Conservation (phyloP, 1,284 basidiomycete species). For the Ustilago lituana region DNA sequence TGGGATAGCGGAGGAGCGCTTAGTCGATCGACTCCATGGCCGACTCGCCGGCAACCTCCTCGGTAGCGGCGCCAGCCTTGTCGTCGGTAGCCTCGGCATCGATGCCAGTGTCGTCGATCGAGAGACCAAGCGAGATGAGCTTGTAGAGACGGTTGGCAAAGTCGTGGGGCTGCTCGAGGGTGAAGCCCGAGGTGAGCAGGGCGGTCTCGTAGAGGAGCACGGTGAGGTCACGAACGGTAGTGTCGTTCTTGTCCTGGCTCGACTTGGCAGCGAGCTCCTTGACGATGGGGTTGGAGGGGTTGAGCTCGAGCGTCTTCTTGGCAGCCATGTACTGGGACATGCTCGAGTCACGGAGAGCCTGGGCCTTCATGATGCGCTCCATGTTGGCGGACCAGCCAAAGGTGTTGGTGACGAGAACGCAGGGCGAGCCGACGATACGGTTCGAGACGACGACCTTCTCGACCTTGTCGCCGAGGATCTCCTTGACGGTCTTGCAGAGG, state of each 20-base stretch:
- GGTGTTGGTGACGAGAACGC: constrained; percentile 83
- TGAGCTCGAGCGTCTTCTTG: constrained; percentile 99
- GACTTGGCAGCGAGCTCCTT: constrained; percentile 96
- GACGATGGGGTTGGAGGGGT: constrained; percentile 92
- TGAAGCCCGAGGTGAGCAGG: constrained; percentile 78
- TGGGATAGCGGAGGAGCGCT: not conserved
- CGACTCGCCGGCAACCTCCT: constrained; percentile 63
- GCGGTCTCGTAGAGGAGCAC: constrained; percentile 97
- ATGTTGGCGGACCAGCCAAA: constrained; percentile 99
- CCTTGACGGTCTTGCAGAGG: constrained; percentile 94
- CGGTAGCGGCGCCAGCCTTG: constrained; percentile 42
- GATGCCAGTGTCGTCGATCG: constrained; percentile 69
- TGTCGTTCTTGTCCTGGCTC: constrained; percentile 93
- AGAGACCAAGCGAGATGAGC: constrained; percentile 82
- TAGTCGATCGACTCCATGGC: constrained; percentile 68
- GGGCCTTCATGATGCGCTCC: constrained; percentile 99
- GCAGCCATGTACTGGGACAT: constrained; percentile 96
- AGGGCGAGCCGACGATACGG: constrained; percentile 72
- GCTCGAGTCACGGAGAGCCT: constrained; percentile 95
- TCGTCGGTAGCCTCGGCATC: constrained; percentile 42
- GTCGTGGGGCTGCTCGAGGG: constrained; percentile 91
- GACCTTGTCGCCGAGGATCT: constrained; percentile 97
- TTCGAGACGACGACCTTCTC: constrained; percentile 99
- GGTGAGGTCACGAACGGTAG: constrained; percentile 92
- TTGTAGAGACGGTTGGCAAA: constrained; percentile 96